A percentile compares a stretch with the other conserved stretches of the same genome.
These are phyloP conservation scores for Styphnolobium japonicum DNA, from an alignment of 306 rosid species.

Conservation along the genomic window DNA sequence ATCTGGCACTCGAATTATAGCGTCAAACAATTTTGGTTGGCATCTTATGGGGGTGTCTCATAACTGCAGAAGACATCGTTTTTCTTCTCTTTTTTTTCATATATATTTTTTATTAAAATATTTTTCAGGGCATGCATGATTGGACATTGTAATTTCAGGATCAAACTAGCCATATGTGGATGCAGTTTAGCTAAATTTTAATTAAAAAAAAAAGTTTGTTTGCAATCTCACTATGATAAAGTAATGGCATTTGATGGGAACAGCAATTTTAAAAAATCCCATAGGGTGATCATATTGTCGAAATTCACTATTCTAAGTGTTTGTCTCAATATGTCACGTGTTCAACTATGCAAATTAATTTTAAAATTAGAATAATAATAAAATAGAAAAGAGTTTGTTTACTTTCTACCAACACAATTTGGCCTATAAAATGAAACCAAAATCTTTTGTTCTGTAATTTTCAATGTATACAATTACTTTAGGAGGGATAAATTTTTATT, in stretches of 20 bases:
- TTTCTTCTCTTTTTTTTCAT: neutral
- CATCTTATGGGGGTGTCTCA: neutral
- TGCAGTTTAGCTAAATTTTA: neutral
- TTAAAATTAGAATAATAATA: neutral
- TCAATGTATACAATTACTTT: neutral
- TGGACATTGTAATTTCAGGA: slow-evolving; percentile 23
- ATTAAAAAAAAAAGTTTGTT: neutral
- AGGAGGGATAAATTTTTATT: too few relatives aligned
- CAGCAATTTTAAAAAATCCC: neutral
- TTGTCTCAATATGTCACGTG: slow-evolving; percentile 14
- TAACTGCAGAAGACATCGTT: neutral
- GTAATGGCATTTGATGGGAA: neutral
- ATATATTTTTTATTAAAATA: neutral
- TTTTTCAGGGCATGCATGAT: neutral
- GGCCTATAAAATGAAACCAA: too few relatives aligned
- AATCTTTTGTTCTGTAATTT: too few relatives aligned
- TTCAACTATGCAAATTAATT: neutral
- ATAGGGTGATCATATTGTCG: neutral
- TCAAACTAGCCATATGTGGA: slow-evolving; percentile 8
- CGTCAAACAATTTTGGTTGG: neutral
- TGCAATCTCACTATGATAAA: neutral
- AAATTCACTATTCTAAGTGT: neutral
- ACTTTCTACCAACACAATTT: neutral
- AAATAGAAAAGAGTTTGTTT: neutral
- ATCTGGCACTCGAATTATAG: neutral